Percentiles rank a stretch among this genome's conserved stretches.
Evolutionary conservation across 2,329 filamentous ascomycete genomes (phyloP).

Genomic region (Pseudogymnoascus sp.): DNA sequence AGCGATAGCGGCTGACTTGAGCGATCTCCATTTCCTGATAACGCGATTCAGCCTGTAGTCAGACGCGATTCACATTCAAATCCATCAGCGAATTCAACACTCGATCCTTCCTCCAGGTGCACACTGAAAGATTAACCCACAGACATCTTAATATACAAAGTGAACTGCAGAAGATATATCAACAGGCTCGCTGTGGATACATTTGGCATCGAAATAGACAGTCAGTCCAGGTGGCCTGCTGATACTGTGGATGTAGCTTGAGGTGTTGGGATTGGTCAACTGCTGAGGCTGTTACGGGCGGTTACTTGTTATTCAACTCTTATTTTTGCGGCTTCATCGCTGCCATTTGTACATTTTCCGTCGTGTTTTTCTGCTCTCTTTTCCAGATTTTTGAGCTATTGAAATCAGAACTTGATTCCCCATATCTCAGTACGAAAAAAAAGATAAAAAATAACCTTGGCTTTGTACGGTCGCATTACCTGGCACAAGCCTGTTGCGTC

Average conservation of each 20-base stretch:
- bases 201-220: slow-evolving; percentile 5
- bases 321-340: slow-evolving; percentile 5
- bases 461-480: slow-evolving; percentile 26
- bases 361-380: slow-evolving; percentile 21
- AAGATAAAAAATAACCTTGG: slow-evolving; percentile 27
- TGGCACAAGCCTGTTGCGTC: slow-evolving; percentile 18
- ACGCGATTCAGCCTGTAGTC: not conserved
- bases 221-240: not conserved
- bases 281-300: slow-evolving; percentile 6
- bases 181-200: slow-evolving; percentile 4
- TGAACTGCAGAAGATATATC: slow-evolving; percentile 1
- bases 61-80: not conserved
- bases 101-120: not conserved
- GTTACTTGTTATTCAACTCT: slow-evolving; percentile 5
- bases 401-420: slow-evolving; percentile 31
- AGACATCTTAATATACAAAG: not conserved
- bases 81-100: not conserved
- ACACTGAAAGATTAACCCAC: slow-evolving; percentile 1
- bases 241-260: not conserved
- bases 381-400: slow-evolving; percentile 25
- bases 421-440: slow-evolving; percentile 29
- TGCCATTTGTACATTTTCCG: slow-evolving; percentile 4
- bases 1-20: not conserved
- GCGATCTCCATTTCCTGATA: not conserved
- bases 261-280: slow-evolving; percentile 4